Conservation (phyloP, 306 rosid genomes). For the Castanea crenata region DNA sequence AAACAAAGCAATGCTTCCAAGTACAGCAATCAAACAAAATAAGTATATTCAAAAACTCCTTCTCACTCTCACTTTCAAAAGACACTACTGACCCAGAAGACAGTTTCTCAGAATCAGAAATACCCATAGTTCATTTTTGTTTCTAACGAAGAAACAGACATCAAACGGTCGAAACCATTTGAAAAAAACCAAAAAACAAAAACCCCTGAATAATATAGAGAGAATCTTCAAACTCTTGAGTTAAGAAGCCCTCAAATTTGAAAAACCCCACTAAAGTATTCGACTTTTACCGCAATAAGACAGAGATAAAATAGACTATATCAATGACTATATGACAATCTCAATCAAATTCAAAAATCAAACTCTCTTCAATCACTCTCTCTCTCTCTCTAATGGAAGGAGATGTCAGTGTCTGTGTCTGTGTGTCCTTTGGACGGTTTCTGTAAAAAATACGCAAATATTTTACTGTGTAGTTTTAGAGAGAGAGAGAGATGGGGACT, state of each 20-base stretch:
- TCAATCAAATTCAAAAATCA: constrained; percentile 62
- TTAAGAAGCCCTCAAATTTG: constrained; percentile 22
- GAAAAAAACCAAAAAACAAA: neutral
- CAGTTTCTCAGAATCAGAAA: constrained; percentile 34
- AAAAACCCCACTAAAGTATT: constrained; percentile 15
- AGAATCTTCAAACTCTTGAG: constrained; percentile 20
- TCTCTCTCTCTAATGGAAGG: constrained; percentile 34
- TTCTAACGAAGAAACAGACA: constrained; percentile 26
- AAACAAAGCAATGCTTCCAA: constrained; percentile 32
- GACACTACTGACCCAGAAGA: constrained; percentile 9
- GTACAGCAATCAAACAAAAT: constrained; percentile 37
- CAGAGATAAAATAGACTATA: neutral
- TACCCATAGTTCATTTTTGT: constrained; percentile 23
- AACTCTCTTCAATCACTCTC: constrained; percentile 32
- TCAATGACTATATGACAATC: neutral
- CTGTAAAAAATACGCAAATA: constrained; percentile 15
- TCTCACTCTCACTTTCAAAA: constrained; percentile 18
- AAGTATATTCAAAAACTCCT: constrained; percentile 31
- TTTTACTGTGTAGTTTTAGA: constrained; percentile 7
- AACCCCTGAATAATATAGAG: constrained; percentile 1
- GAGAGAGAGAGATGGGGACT: neutral
- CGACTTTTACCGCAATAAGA: constrained; percentile 31
- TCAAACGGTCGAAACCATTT: constrained; percentile 27
- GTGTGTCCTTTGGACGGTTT: constrained; percentile 46
- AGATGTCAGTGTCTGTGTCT: constrained; percentile 36